Conservation (phyloP, 768 basidiomycete genomes). For the Symmetrospora coprosmae region DNA sequence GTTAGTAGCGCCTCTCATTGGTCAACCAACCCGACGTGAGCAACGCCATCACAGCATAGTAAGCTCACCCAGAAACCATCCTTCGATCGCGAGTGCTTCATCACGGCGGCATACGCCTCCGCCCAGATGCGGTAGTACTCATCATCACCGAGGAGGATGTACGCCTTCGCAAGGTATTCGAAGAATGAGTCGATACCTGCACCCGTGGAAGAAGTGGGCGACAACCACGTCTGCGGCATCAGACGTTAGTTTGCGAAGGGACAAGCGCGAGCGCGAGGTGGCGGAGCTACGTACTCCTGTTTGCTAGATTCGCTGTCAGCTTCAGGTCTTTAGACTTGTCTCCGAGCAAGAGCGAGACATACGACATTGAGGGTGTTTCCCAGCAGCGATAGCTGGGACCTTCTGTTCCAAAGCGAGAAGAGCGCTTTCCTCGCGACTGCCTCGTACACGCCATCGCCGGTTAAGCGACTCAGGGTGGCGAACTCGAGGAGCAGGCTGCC, state of each 20-base stretch:
- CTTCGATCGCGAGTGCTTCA: constrained; percentile 63
- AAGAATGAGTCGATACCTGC: constrained; percentile 94
- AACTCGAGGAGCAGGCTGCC: constrained; percentile 89
- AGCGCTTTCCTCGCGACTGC: constrained; percentile 71
- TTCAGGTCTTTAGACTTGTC: too few species aligned
- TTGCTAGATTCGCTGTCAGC: constrained; percentile 22
- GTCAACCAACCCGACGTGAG: too few species aligned
- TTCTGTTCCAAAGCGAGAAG: constrained; percentile 84
- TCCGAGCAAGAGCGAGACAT: constrained; percentile 64
- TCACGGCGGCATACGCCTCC: constrained; percentile 64
- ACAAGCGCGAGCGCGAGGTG: not conserved
- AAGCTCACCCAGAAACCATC: constrained; percentile 51
- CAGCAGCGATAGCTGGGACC: constrained; percentile 66
- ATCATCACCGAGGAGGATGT: constrained; percentile 49
- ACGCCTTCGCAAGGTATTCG: constrained; percentile 67
- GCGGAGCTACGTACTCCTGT: constrained; percentile 9
- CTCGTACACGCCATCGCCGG: constrained; percentile 79
- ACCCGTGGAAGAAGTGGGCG: constrained; percentile 55
- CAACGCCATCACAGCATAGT: not conserved
- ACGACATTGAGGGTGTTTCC: constrained; percentile 75
- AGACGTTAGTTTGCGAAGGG: not conserved
- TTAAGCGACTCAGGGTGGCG: constrained; percentile 76
- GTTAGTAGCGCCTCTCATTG: too few species aligned
- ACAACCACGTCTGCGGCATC: constrained; percentile 20
- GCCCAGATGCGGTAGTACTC: constrained; percentile 74